Percentiles rank a stretch among this genome's conserved stretches.
Conservation (phyloP, 2,329 filamentous ascomycete genomes). For the Emericellopsis cladophorae region DNA sequence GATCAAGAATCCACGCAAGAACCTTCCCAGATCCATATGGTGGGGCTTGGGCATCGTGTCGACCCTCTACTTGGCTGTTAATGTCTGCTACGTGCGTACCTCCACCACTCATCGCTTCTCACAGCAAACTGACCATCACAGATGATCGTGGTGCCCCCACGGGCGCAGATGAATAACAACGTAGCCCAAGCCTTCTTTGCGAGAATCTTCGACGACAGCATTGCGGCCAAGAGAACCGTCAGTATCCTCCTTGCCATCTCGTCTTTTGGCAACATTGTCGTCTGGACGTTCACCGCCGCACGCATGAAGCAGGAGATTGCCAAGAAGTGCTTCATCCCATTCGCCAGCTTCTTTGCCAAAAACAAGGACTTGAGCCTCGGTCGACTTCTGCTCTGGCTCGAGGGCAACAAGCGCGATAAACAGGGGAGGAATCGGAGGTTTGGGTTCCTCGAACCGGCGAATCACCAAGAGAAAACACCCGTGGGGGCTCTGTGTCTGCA, state of each 20-base stretch:
- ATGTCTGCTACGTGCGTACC: not conserved
- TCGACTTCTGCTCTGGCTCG: conserved; percentile 16
- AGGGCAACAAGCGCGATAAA: conserved; percentile 15
- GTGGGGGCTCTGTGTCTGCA: conserved; percentile 21
- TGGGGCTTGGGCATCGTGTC: conserved; percentile 15
- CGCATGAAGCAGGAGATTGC: conserved; percentile 49
- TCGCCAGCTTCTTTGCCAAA: conserved; percentile 31
- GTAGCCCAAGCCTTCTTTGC: conserved; percentile 22
- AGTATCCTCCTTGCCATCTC: conserved; percentile 38
- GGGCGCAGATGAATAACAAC: conserved; percentile 8
- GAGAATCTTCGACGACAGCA: conserved; percentile 13
- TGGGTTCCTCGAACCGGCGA: conserved; percentile 9
- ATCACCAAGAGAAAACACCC: conserved; percentile 20
- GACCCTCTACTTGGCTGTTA: conserved; percentile 22
- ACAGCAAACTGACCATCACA: conserved; percentile 8
- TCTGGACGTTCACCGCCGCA: conserved; percentile 41
- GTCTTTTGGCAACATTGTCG: conserved; percentile 42
- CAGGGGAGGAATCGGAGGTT: not conserved
- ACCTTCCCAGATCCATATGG: conserved; percentile 9
- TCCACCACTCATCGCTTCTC: not conserved
- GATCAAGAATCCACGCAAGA: not conserved
- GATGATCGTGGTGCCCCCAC: conserved; percentile 23
- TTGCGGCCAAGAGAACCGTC: conserved; percentile 20
- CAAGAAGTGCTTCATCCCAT: conserved; percentile 42
- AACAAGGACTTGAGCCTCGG: conserved; percentile 21